Evolutionary conservation across 768 basidiomycete species (phyloP).

Genomic region (Lyophyllum atratum): DNA sequence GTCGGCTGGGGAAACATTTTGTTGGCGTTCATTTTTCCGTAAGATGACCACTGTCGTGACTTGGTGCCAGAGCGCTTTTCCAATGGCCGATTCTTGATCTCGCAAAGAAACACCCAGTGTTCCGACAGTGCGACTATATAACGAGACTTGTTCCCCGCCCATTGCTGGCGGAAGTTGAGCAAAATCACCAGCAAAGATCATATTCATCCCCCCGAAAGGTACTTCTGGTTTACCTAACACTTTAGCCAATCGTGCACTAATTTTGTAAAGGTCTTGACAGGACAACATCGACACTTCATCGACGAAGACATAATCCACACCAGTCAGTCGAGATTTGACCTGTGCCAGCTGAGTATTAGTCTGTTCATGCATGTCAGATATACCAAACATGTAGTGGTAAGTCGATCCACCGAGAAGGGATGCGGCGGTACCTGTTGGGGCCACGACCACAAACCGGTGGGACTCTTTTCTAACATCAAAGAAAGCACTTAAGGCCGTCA

Average conservation of each 20-base stretch:
- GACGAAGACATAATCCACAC: conserved; percentile 41
- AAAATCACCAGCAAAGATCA: conserved; percentile 50
- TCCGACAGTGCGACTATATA: conserved; percentile 23
- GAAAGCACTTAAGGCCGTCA: conserved; percentile 17
- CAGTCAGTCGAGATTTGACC: conserved; percentile 18
- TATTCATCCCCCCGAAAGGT: conserved; percentile 33
- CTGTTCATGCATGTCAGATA: conserved; percentile 7
- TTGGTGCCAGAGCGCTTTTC: conserved; percentile 31
- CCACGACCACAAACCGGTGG: conserved; percentile 6
- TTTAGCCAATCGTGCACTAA: neutral
- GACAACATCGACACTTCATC: conserved; percentile 46
- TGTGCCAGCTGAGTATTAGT: conserved; percentile 8
- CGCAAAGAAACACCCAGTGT: neutral
- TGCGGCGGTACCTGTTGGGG: conserved; percentile 34
- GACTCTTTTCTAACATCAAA: neutral
- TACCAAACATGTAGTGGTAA: conserved; percentile 34
- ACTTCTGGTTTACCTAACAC: neutral
- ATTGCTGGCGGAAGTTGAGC: conserved; percentile 39
- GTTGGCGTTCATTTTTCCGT: conserved; percentile 35
- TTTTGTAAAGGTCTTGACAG: neutral
- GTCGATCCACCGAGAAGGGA: conserved; percentile 34
- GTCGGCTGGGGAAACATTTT: conserved; percentile 21
- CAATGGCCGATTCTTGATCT: conserved; percentile 21
- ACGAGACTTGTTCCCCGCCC: neutral
- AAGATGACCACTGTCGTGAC: conserved; percentile 27